Evolutionary conservation across 2,329 filamentous ascomycete species (phyloP).

Genomic region (Aspergillus sp.): DNA sequence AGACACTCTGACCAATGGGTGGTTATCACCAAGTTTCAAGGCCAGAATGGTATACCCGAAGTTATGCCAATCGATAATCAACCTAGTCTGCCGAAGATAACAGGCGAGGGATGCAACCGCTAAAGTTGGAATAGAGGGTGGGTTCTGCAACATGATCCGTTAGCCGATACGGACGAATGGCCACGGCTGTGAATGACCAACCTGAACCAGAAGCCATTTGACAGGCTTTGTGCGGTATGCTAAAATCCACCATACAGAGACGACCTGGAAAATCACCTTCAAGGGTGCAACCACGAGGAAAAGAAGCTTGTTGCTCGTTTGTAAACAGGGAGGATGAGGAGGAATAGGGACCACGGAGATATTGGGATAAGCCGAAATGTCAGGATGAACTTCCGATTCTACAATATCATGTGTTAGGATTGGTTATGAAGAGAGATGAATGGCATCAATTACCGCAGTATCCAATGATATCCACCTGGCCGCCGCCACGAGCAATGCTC

Average conservation of each 20-base stretch:
- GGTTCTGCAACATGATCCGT: conserved; percentile 61
- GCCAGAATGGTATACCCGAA: conserved; percentile 93
- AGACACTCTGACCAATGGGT: conserved; percentile 76
- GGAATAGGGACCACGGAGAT: conserved; percentile 72
- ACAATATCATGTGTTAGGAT: conserved; percentile 5
- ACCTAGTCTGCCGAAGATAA: conserved; percentile 72
- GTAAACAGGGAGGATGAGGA: conserved; percentile 65
- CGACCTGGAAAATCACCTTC: conserved; percentile 83
- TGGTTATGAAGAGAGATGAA: not conserved
- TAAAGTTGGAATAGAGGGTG: conserved; percentile 89
- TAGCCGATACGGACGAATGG: not conserved
- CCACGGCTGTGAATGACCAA: conserved; percentile 31
- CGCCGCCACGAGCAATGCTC: conserved; percentile 81
- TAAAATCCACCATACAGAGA: conserved; percentile 68
- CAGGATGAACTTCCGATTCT: conserved; percentile 81
- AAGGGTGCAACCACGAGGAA: conserved; percentile 78
- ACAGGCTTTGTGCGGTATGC: conserved; percentile 72
- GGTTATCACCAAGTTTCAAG: conserved; percentile 60
- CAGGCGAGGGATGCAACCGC: conserved; percentile 72
- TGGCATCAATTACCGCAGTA: conserved; percentile 65
- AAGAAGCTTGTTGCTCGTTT: conserved; percentile 66
- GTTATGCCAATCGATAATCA: conserved; percentile 98
- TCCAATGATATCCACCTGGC: conserved; percentile 79
- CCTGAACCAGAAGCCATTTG: conserved; percentile 83
- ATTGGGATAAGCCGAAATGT: conserved; percentile 65